Conservation (phyloP, 768 basidiomycete species). For the Russula vinacea region DNA sequence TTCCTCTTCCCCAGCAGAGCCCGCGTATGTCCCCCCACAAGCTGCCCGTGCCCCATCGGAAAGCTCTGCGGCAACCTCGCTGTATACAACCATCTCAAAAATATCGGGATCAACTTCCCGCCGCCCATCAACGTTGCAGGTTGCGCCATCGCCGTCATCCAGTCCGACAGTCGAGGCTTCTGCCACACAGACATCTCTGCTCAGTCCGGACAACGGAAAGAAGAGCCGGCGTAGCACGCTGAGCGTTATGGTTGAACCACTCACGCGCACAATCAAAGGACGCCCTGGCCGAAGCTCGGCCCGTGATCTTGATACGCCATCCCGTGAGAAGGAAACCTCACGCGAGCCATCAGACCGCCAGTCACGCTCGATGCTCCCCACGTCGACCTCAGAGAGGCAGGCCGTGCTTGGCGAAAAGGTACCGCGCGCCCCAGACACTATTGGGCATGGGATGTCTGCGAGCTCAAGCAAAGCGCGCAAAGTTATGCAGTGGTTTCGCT, state of each 20-base stretch:
- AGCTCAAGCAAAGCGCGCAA: slow-evolving; percentile 87
- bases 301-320: slow-evolving; percentile 34
- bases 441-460: slow-evolving; percentile 50
- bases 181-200: slow-evolving; percentile 34
- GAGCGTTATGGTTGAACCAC: slow-evolving; percentile 46
- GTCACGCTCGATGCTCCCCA: not conserved
- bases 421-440: slow-evolving; percentile 28
- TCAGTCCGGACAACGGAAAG: slow-evolving; percentile 38
- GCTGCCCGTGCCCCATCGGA: slow-evolving; percentile 43
- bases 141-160: slow-evolving; percentile 29
- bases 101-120: slow-evolving; percentile 28
- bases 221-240: slow-evolving; percentile 28
- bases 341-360: slow-evolving; percentile 15
- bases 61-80: slow-evolving; percentile 32
- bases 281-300: slow-evolving; percentile 31
- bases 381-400: slow-evolving; percentile 31
- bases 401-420: slow-evolving; percentile 37
- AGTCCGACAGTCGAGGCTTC: slow-evolving; percentile 27
- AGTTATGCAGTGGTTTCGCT: slow-evolving; percentile 99
- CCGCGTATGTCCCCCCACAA: slow-evolving; percentile 33
- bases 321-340: slow-evolving; percentile 37
- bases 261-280: slow-evolving; percentile 51
- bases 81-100: slow-evolving; percentile 32
- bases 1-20: slow-evolving; percentile 37
- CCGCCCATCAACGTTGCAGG: slow-evolving; percentile 38